These are phyloP conservation scores for Pseudocercospora crystallina DNA, from an alignment of 2,329 filamentous ascomycete genomes.

Conservation along the genomic window DNA sequence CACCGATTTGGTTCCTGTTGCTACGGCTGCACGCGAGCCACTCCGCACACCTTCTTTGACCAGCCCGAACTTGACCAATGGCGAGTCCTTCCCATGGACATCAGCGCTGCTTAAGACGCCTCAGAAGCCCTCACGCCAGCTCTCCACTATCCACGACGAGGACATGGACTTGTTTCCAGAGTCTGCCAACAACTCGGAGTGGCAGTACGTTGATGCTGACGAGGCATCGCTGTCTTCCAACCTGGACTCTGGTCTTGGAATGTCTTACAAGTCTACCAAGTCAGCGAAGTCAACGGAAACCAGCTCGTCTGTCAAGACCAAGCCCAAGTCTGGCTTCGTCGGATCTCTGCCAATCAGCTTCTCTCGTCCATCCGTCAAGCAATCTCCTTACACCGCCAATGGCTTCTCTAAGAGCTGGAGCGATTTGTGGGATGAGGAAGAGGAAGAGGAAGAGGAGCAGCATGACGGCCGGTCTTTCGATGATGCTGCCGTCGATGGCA, in stretches of 20 bases:
- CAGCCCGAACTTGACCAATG: constrained; percentile 73
- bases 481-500: constrained; percentile 35
- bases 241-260: constrained; percentile 76
- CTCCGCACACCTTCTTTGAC: constrained; percentile 93
- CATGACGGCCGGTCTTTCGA: constrained; percentile 52
- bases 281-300: constrained; percentile 30
- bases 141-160: constrained; percentile 80
- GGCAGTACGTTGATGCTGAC: constrained; percentile 74
- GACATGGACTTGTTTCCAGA: constrained; percentile 84
- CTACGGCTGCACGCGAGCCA: constrained; percentile 85
- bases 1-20: constrained; percentile 71
- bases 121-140: constrained; percentile 70
- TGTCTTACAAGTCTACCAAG: constrained; percentile 74
- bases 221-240: constrained; percentile 83
- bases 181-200: constrained; percentile 63
- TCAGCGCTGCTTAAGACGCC: constrained; percentile 80
- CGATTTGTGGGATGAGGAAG: constrained; percentile 96
- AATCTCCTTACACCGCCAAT: constrained; percentile 42
- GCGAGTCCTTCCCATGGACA: constrained; percentile 89
- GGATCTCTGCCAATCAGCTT: constrained; percentile 69
- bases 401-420: constrained; percentile 98
- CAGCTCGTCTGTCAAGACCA: constrained; percentile 51
- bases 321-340: constrained; percentile 68
- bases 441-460: constrained; percentile 68
- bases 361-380: constrained; percentile 62